These are phyloP conservation scores for Phytophthora tubulina DNA, from an alignment of 352 stramenopile genomes.

Conservation along the genomic window DNA sequence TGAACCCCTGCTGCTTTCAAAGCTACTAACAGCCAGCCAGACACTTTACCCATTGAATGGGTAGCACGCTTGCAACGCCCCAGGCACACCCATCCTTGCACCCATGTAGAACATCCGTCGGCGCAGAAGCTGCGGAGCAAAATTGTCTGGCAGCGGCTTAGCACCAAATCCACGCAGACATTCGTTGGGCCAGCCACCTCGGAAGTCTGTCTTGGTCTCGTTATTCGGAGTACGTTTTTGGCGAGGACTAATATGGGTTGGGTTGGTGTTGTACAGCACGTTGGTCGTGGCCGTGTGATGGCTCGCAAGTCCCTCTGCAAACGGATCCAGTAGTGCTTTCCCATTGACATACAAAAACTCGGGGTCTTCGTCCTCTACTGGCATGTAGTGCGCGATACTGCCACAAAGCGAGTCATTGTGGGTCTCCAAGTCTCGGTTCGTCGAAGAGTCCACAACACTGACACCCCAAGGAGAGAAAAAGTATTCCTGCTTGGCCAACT, in stretches of 20 bases:
- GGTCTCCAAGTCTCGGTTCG: slow-evolving; percentile 45
- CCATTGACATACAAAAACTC: slow-evolving; percentile 72
- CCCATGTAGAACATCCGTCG: slow-evolving; percentile 57
- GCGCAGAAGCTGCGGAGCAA: slow-evolving; percentile 45
- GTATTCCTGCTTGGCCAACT: slow-evolving; percentile 56
- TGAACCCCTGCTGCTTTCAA: too few relatives aligned
- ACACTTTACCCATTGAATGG: slow-evolving; percentile 34
- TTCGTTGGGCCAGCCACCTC: slow-evolving; percentile 44
- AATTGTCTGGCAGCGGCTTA: slow-evolving; percentile 47
- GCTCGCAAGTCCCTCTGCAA: slow-evolving; percentile 31
- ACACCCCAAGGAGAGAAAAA: slow-evolving; percentile 65
- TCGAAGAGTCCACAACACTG: slow-evolving; percentile 46
- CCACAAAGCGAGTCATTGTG: slow-evolving; percentile 55
- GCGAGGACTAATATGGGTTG: slow-evolving; percentile 50
- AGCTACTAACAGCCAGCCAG: too few relatives aligned
- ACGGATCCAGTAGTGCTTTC: slow-evolving; percentile 50
- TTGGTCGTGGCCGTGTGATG: slow-evolving; percentile 41
- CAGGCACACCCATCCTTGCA: slow-evolving; percentile 35
- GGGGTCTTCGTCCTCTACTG: slow-evolving; percentile 33
- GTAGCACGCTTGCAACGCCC: slow-evolving; percentile 42
- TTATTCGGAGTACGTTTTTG: slow-evolving; percentile 35
- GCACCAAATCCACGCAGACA: slow-evolving; percentile 60
- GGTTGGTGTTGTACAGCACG: slow-evolving; percentile 61
- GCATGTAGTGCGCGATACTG: slow-evolving; percentile 52
- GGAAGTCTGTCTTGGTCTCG: slow-evolving; percentile 33